These are phyloP conservation scores for Fistulifera pelliculosa DNA, from an alignment of 108 stramenopile species.

Conservation along the genomic window DNA sequence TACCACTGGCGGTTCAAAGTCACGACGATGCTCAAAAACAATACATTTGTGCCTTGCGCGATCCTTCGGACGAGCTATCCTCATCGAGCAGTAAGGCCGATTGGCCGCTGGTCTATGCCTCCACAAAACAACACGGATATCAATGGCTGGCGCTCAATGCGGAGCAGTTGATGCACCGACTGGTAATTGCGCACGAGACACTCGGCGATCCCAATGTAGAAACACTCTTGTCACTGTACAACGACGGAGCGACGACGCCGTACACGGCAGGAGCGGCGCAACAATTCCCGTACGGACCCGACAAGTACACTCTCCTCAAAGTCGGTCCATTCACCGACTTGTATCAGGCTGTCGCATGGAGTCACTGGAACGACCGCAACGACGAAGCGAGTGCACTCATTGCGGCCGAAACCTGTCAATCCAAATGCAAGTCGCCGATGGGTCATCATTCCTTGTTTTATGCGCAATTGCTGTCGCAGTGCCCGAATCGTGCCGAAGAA, in stretches of 20 bases:
- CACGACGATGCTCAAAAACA: constrained; percentile 36
- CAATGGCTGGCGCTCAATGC: constrained; percentile 55
- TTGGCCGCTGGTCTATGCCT: constrained; percentile 75
- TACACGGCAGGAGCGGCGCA: constrained; percentile 59
- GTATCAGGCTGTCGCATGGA: constrained; percentile 55
- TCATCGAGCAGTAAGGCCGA: not conserved
- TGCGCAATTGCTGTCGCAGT: constrained; percentile 39
- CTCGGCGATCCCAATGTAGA: constrained; percentile 8
- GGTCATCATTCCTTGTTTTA: constrained; percentile 74
- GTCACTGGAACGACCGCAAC: constrained; percentile 33
- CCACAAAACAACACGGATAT: constrained; percentile 50
- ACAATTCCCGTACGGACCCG: constrained; percentile 69
- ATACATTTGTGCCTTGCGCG: constrained; percentile 59
- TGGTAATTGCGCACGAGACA: constrained; percentile 35
- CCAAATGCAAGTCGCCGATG: constrained; percentile 58
- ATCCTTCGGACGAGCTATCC: constrained; percentile 57
- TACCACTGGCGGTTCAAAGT: too few species aligned
- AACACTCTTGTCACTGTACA: constrained; percentile 49
- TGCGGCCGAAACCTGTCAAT: constrained; percentile 70
- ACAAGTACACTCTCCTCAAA: constrained; percentile 65
- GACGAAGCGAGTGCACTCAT: constrained; percentile 65
- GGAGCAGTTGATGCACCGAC: constrained; percentile 75
- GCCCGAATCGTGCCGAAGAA: constrained; percentile 56
- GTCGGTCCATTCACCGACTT: constrained; percentile 78
- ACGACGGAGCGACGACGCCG: constrained; percentile 23